Conservation (phyloP, 768 basidiomycete species). For the Lactarius pseudohatsudake region DNA sequence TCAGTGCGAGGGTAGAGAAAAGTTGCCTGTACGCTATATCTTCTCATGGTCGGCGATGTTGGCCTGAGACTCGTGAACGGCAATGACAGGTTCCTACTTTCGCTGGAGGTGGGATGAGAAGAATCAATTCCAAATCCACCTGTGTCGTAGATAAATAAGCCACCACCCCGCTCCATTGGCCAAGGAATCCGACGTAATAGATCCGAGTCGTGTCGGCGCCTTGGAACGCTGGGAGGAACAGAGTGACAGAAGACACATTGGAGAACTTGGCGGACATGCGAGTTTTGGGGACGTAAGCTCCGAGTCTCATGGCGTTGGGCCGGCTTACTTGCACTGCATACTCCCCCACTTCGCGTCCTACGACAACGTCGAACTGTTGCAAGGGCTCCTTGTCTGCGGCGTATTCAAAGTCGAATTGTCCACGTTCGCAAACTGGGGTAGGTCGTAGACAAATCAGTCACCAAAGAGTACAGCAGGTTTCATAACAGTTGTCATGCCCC, state of each 20-base stretch:
- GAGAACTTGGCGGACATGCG: conserved; percentile 82
- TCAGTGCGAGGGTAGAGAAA: conserved; percentile 47
- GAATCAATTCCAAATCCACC: conserved; percentile 1
- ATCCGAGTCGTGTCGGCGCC: conserved; percentile 75
- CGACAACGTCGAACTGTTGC: no score
- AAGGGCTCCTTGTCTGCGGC: no score
- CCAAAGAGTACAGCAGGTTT: no score
- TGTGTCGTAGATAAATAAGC: neutral
- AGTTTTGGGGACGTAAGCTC: neutral
- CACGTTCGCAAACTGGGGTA: no score
- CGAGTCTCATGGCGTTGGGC: neutral
- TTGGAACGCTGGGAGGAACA: conserved; percentile 79
- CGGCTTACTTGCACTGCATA: no score
- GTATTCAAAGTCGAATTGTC: no score
- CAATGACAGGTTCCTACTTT: conserved; percentile 73
- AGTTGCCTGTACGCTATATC: conserved; percentile 70
- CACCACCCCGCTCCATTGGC: conserved; percentile 74
- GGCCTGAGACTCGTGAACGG: conserved; percentile 85
- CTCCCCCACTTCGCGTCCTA: no score
- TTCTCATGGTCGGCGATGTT: conserved; percentile 87
- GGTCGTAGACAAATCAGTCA: no score
- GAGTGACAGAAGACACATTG: conserved; percentile 73
- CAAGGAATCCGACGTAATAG: conserved; percentile 75
- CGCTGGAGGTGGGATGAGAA: conserved; percentile 44
- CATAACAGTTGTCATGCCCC: no score